phyloP scores from a whole-genome alignment of 352 stramenopile species.

The Globisporangium irregulare region DNA sequence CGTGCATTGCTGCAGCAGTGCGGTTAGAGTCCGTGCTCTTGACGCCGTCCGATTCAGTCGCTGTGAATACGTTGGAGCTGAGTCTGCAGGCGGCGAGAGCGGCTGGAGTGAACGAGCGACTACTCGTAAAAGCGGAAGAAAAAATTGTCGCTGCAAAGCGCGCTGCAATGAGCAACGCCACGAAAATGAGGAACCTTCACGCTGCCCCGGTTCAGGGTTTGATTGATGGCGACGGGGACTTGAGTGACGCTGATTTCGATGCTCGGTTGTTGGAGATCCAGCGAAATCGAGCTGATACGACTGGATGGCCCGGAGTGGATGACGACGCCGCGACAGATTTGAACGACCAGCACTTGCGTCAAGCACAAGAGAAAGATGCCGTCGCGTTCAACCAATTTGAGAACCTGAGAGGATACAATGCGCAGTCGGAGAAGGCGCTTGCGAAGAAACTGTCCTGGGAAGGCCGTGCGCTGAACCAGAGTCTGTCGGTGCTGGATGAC shows the following conservation, averaged over 20 bases:
- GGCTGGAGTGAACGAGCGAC: conserved; percentile 52
- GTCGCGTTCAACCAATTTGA: conserved; percentile 68
- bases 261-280: conserved; percentile 16
- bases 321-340: conserved; percentile 17
- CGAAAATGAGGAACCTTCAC: not conserved
- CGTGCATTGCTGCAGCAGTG: conserved; percentile 39
- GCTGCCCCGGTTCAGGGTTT: not conserved
- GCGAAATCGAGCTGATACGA: conserved; percentile 26
- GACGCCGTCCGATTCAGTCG: conserved; percentile 41
- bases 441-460: conserved; percentile 67
- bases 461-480: conserved; percentile 57
- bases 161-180: conserved; percentile 23
- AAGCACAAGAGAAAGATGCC: conserved; percentile 38
- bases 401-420: conserved; percentile 54
- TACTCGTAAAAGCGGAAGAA: conserved; percentile 63
- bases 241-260: conserved; percentile 12
- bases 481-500: conserved; percentile 57
- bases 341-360: conserved; percentile 15
- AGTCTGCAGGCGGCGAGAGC: conserved; percentile 56
- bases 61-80: conserved; percentile 46
- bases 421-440: conserved; percentile 36
- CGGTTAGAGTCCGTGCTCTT: conserved; percentile 45
- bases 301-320: conserved; percentile 27
- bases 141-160: conserved; percentile 37
- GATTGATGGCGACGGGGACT: conserved; percentile 13